Percentiles rank a stretch among this genome's conserved stretches.
Evolutionary conservation across 495 filamentous ascomycete genomes (phyloP).

Genomic region (Friedmanniomyces endolithicus): DNA sequence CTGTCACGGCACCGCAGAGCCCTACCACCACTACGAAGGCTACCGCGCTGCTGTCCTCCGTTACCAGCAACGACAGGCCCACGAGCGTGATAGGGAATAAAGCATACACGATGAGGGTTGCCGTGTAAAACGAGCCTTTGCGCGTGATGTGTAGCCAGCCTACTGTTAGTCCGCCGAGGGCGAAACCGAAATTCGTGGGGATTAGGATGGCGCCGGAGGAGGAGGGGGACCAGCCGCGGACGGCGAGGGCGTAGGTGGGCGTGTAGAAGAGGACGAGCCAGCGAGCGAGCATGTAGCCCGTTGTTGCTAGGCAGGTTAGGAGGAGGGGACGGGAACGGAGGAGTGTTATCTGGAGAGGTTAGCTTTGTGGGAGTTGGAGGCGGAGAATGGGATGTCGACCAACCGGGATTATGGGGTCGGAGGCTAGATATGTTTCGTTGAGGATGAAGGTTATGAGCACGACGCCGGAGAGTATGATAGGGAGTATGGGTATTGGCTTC

Average conservation of each 20-base stretch:
- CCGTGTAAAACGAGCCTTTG: constrained; percentile 50
- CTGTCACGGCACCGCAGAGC: constrained; percentile 54
- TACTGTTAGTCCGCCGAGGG: constrained; percentile 51
- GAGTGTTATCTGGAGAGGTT: too few relatives aligned
- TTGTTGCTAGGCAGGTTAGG: constrained; percentile 53
- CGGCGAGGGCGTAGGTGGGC: constrained; percentile 60
- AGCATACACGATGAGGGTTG: constrained; percentile 41
- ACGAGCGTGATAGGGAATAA: constrained; percentile 43
- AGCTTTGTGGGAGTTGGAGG: too few relatives aligned
- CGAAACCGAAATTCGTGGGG: constrained; percentile 66
- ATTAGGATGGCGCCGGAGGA: constrained; percentile 58
- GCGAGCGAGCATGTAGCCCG: constrained; percentile 61
- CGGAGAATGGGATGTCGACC: too few relatives aligned
- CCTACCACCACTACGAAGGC: constrained; percentile 47
- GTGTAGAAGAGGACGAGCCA: constrained; percentile 69
- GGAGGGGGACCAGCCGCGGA: constrained; percentile 51
- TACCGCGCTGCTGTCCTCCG: constrained; percentile 31
- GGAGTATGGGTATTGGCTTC: constrained; percentile 42
- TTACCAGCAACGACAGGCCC: constrained; percentile 39
- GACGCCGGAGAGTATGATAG: constrained; percentile 43
- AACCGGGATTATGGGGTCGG: constrained; percentile 60
- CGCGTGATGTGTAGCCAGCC: constrained; percentile 60
- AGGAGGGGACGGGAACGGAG: constrained; percentile 51
- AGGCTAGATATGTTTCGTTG: constrained; percentile 44
- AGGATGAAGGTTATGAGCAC: constrained; percentile 46